phyloP scores from a whole-genome alignment of 2,329 filamentous ascomycete genomes.

The Phialocephala sp. region DNA sequence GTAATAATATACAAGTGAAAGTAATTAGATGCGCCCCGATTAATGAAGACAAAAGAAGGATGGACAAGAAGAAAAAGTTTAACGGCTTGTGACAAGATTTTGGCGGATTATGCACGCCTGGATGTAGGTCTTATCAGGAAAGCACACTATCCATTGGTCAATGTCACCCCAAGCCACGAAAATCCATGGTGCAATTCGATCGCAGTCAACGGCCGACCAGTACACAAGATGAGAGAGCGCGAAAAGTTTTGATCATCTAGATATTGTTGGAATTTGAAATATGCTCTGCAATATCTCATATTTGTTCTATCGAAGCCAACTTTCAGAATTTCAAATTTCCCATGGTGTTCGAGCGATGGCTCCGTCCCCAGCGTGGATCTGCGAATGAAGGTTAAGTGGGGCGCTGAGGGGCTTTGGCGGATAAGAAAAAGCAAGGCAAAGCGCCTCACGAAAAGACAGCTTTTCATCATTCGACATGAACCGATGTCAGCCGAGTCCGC shows the following conservation, averaged over 20 bases:
- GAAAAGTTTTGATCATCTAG: not conserved
- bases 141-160: conserved; percentile 14
- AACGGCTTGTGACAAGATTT: conserved; percentile 14
- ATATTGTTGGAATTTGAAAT: not conserved
- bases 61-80: conserved; percentile 13
- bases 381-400: not conserved
- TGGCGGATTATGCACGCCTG: conserved; percentile 1
- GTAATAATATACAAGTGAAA: conserved; percentile 1
- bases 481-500: conserved; percentile 1
- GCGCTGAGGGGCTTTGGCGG: conserved; percentile 4
- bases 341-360: not conserved
- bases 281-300: not conserved
- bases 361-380: not conserved
- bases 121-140: conserved; percentile 13
- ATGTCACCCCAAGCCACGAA: conserved; percentile 9
- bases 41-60: not conserved
- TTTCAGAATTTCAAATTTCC: not conserved
- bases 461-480: conserved; percentile 8
- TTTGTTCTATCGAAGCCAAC: not conserved
- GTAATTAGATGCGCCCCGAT: not conserved
- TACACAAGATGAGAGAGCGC: not conserved
- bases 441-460: not conserved
- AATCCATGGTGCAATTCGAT: not conserved
- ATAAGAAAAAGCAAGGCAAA: conserved; percentile 6
- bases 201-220: not conserved